These are phyloP conservation scores for Phytophthora cajani DNA, from an alignment of 352 stramenopile species.

Conservation along the genomic window DNA sequence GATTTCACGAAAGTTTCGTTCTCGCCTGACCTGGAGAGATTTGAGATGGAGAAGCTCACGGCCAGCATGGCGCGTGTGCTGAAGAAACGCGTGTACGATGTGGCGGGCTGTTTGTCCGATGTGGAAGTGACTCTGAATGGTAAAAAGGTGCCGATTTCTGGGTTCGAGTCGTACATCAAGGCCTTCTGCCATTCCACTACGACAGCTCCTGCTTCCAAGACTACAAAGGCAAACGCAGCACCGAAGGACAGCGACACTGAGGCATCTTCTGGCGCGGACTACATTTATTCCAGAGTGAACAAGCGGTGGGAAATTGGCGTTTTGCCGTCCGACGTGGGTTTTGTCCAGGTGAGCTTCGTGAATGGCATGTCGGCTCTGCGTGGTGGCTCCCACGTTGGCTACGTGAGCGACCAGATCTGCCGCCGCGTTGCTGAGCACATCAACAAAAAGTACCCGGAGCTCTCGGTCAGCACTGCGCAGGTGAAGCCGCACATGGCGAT, in stretches of 20 bases:
- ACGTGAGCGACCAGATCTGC: conserved; percentile 84
- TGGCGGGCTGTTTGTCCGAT: conserved; percentile 95
- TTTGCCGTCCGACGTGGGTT: conserved; percentile 88
- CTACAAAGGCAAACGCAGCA: background rate
- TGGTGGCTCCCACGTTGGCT: conserved; percentile 96
- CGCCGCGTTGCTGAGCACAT: conserved; percentile 93
- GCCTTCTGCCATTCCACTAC: conserved; percentile 85
- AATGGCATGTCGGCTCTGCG: conserved; percentile 98
- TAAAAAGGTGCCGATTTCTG: conserved; percentile 83
- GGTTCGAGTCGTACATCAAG: conserved; percentile 97
- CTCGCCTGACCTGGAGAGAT: conserved; percentile 95
- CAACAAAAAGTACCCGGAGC: conserved; percentile 96
- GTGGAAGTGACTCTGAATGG: conserved; percentile 95
- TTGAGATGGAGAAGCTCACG: conserved; percentile 96
- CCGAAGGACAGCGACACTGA: conserved; percentile 50
- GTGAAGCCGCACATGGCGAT: conserved; percentile 98
- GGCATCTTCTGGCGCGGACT: conserved; percentile 70
- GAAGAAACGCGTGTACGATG: conserved; percentile 98
- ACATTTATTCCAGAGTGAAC: conserved; percentile 94
- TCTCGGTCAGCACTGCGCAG: conserved; percentile 92
- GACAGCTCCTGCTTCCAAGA: conserved; percentile 2
- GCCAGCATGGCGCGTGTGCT: conserved; percentile 94
- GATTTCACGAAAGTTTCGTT: conserved; percentile 99
- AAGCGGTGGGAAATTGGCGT: conserved; percentile 97
- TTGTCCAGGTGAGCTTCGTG: conserved; percentile 99